Evolutionary conservation across 2,329 filamentous ascomycete genomes (phyloP).

Genomic region (Thielaviopsis musarum): DNA sequence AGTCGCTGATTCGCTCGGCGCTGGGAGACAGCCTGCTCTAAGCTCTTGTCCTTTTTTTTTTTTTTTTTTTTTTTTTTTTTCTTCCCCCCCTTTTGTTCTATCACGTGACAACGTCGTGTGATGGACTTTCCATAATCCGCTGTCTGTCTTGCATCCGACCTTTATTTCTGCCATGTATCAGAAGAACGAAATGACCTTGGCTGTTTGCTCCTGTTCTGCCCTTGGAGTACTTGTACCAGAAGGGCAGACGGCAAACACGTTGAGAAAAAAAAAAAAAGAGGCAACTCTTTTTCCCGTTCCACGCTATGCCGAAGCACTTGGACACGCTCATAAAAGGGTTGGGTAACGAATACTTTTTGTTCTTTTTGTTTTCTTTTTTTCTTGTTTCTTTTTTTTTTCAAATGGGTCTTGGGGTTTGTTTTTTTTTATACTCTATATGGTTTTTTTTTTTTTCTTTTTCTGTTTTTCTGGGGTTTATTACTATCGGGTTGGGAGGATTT

Average conservation of each 20-base stretch:
- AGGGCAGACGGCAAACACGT: too few species aligned
- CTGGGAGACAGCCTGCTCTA: constrained; percentile 79
- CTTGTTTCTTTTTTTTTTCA: background rate
- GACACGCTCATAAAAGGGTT: constrained; percentile 8
- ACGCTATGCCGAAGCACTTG: constrained; percentile 13
- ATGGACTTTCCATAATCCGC: too few species aligned
- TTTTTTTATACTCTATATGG: background rate
- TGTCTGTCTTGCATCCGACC: constrained; percentile 8
- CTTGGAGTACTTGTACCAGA: too few species aligned
- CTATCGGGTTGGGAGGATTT: too few species aligned
- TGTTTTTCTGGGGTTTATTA: background rate
- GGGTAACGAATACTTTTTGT: constrained; percentile 1
- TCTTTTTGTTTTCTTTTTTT: constrained; percentile 8
- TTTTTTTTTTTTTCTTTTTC: background rate
- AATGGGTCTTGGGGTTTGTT: background rate
- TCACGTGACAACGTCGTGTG: too few species aligned
- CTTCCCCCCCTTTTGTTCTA: background rate
- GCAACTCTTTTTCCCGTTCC: constrained; percentile 12
- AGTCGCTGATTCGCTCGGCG: constrained; percentile 79
- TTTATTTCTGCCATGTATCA: constrained; percentile 6
- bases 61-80: background rate
- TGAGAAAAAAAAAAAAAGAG: constrained; percentile 10
- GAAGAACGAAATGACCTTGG: constrained; percentile 9
- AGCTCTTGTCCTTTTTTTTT: background rate
- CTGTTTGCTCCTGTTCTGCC: background rate